Conservation (phyloP, 2,329 filamentous ascomycete species). For the Macrophomina pseudophaseolina region DNA sequence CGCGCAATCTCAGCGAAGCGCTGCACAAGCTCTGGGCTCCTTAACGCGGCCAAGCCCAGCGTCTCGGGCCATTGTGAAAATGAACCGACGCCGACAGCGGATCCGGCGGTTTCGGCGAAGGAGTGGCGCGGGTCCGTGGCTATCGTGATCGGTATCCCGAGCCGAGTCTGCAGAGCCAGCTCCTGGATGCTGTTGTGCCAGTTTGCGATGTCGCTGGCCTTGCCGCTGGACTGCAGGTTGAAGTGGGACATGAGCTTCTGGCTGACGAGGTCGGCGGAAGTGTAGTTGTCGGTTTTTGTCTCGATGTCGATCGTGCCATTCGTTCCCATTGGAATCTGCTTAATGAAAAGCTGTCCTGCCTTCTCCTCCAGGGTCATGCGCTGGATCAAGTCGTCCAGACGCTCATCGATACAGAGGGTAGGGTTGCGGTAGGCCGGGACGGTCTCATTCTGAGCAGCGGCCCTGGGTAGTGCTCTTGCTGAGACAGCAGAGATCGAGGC, state of each 20-base stretch:
- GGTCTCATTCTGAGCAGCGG: constrained; percentile 24
- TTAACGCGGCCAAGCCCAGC: constrained; percentile 56
- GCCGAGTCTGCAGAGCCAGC: constrained; percentile 50
- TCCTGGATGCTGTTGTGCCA: constrained; percentile 52
- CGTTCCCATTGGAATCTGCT: constrained; percentile 39
- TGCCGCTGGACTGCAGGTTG: constrained; percentile 48
- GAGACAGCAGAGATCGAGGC: neutral
- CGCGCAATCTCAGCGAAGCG: constrained; percentile 57
- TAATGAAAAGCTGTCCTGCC: constrained; percentile 56
- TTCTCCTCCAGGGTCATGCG: constrained; percentile 58
- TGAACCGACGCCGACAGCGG: constrained; percentile 48
- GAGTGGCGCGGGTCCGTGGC: constrained; percentile 56
- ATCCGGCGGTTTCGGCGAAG: constrained; percentile 52
- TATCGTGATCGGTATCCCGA: constrained; percentile 57
- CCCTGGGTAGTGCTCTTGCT: neutral
- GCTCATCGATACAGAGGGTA: constrained; percentile 50
- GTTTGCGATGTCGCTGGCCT: constrained; percentile 49
- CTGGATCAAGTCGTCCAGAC: constrained; percentile 52
- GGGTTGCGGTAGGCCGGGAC: constrained; percentile 43
- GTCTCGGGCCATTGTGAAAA: constrained; percentile 61
- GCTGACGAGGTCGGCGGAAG: constrained; percentile 33
- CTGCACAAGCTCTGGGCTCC: constrained; percentile 50
- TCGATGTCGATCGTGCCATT: constrained; percentile 40
- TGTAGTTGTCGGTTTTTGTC: constrained; percentile 36
- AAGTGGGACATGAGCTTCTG: constrained; percentile 53